Conservation (phyloP, 2,329 filamentous ascomycete species). For the Aspergillus carbonarius region DNA sequence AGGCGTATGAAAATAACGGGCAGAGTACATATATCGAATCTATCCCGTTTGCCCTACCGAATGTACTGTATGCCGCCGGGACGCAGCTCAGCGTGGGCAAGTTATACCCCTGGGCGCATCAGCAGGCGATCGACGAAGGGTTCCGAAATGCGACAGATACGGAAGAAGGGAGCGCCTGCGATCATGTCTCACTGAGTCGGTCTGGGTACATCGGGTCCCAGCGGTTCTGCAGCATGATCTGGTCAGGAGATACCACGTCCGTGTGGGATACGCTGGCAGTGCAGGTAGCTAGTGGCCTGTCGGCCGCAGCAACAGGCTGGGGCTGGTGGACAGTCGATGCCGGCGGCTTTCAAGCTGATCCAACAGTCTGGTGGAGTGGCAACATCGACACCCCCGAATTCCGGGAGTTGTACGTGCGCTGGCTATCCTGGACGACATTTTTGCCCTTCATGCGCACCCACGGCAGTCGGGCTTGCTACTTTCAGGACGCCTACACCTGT, state of each 20-base stretch:
- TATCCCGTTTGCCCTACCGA: constrained; percentile 26
- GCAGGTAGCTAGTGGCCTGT: constrained; percentile 60
- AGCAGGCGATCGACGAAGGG: constrained; percentile 59
- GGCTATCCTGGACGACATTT: constrained; percentile 67
- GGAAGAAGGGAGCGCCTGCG: constrained; percentile 41
- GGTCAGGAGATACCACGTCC: constrained; percentile 60
- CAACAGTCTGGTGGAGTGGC: constrained; percentile 46
- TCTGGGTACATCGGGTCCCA: constrained; percentile 58
- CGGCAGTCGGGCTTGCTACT: constrained; percentile 56
- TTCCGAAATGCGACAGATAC: constrained; percentile 51
- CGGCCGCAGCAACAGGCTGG: constrained; percentile 61
- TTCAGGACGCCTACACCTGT: constrained; percentile 38
- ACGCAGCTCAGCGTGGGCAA: constrained; percentile 58
- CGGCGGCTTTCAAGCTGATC: constrained; percentile 60
- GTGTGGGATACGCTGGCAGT: constrained; percentile 58
- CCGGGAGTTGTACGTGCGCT: constrained; percentile 60
- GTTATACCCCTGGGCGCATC: constrained; percentile 58
- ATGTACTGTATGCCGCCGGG: constrained; percentile 58
- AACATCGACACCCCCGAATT: constrained; percentile 54
- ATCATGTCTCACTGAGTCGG: constrained; percentile 52
- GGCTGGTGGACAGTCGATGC: constrained; percentile 68
- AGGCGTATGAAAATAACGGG: constrained; percentile 42
- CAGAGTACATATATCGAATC: constrained; percentile 52
- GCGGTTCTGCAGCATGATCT: constrained; percentile 62
- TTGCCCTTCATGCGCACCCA: constrained; percentile 60